A percentile compares a stretch with the other conserved stretches of the same genome.
Conservation (phyloP, 495 filamentous ascomycete genomes). For the Xylaria curta region DNA sequence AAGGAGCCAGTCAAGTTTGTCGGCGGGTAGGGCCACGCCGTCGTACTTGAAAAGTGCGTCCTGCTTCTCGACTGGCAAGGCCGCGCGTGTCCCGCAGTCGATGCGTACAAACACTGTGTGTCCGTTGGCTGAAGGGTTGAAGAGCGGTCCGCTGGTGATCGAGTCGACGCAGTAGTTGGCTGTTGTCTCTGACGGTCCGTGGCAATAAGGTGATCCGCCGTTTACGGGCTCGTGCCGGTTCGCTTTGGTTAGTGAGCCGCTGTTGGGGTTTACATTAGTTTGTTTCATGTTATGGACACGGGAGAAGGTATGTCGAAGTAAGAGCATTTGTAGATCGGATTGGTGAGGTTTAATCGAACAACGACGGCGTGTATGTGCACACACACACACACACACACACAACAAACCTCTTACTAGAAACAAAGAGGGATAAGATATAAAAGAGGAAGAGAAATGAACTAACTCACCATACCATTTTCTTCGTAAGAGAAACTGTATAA, state of each 20-base stretch:
- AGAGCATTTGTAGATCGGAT: background rate
- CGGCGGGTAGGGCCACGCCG: conserved; percentile 1
- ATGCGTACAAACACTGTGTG: conserved; percentile 19
- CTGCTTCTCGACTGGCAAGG: background rate
- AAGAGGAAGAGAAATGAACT: background rate
- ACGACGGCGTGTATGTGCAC: background rate
- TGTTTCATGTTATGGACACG: background rate
- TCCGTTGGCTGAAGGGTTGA: background rate
- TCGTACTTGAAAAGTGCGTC: background rate
- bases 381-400: background rate
- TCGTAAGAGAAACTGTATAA: background rate
- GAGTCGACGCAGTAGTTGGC: conserved; percentile 19
- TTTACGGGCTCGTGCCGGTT: background rate
- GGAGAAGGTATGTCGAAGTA: background rate
- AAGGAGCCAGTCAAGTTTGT: background rate
- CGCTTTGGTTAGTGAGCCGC: conserved; percentile 19
- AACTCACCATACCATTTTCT: conserved; percentile 13
- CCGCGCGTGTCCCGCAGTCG: conserved; percentile 13
- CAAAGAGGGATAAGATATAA: background rate
- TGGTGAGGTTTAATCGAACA: background rate
- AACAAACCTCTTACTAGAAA: background rate
- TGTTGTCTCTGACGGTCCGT: background rate
- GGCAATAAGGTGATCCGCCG: background rate
- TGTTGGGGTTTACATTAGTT: background rate
- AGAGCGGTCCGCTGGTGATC: background rate